Percentiles rank a stretch among this genome's conserved stretches.
Evolutionary conservation across 2,329 filamentous ascomycete species (phyloP).

Genomic region (Trichocomaceae sp.): DNA sequence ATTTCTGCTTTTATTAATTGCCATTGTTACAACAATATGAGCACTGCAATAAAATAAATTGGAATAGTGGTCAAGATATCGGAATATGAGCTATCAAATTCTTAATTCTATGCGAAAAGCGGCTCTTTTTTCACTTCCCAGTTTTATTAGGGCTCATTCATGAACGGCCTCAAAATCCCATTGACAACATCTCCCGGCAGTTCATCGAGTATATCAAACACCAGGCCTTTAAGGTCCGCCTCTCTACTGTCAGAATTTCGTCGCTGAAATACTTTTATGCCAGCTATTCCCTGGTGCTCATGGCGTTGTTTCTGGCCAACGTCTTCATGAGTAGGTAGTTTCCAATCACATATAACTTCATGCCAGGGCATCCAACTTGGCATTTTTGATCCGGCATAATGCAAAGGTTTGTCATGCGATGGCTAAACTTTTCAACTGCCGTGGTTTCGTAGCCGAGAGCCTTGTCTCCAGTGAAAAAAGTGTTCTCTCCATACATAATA

Average conservation of each 20-base stretch:
- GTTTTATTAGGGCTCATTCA: conserved; percentile 38
- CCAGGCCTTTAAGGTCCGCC: conserved; percentile 38
- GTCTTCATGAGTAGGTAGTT: conserved; percentile 32
- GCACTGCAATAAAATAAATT: no score
- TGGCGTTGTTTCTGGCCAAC: conserved; percentile 33
- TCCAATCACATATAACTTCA: conserved; percentile 34
- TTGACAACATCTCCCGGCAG: conserved; percentile 26
- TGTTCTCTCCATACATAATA: no score
- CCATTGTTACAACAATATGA: no score
- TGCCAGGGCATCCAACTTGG: conserved; percentile 40
- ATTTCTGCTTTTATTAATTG: no score
- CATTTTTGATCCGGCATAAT: conserved; percentile 33
- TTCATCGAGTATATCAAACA: conserved; percentile 38
- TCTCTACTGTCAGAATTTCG: conserved; percentile 16
- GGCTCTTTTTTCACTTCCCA: conserved; percentile 40
- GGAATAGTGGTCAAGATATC: no score
- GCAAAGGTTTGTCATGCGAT: conserved; percentile 28
- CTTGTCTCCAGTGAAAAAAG: conserved; percentile 60
- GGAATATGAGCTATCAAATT: no score
- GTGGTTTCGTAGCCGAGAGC: conserved; percentile 56
- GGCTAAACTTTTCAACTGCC: conserved; percentile 36
- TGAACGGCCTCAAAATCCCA: conserved; percentile 39
- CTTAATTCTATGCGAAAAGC: no score
- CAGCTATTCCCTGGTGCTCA: conserved; percentile 35
- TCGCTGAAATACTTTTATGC: conserved; percentile 20